Evolutionary conservation across 2,329 filamentous ascomycete species (phyloP).

Genomic region (Exophiala bonariae): DNA sequence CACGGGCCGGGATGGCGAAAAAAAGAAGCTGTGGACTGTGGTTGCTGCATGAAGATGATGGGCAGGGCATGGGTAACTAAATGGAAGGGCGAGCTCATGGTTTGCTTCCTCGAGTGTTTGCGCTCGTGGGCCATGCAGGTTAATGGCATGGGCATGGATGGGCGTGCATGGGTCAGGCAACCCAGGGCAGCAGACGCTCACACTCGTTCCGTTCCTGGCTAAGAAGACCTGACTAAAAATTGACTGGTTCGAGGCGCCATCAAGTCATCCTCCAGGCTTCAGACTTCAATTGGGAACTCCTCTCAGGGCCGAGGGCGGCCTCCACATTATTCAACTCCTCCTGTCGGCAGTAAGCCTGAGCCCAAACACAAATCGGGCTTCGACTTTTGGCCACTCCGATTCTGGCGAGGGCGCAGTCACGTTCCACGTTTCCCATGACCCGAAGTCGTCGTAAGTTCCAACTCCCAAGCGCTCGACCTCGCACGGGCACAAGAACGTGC

Average conservation of each 20-base stretch:
- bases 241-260: conserved; percentile 12
- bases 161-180: conserved; percentile 17
- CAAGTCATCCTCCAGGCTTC: neutral
- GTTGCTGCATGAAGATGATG: no score
- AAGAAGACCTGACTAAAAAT: conserved; percentile 25
- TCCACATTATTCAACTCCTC: conserved; percentile 6
- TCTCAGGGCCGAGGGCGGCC: neutral
- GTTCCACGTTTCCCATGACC: neutral
- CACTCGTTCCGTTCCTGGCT: conserved; percentile 23
- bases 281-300: no score
- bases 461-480: no score
- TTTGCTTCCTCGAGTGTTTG: no score
- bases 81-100: no score
- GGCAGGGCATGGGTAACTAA: no score
- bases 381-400: conserved; percentile 3
- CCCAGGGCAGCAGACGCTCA: conserved; percentile 3
- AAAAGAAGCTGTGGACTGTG: no score
- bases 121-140: no score
- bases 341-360: neutral
- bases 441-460: neutral
- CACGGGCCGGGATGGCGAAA: no score
- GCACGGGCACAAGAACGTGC: no score
- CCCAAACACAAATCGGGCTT: conserved; percentile 4
- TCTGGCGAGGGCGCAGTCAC: neutral
- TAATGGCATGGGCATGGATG: no score